Percentiles rank a stretch among this genome's conserved stretches.
Conservation (phyloP, 345 rosid species). For the Reutealis trisperma region DNA sequence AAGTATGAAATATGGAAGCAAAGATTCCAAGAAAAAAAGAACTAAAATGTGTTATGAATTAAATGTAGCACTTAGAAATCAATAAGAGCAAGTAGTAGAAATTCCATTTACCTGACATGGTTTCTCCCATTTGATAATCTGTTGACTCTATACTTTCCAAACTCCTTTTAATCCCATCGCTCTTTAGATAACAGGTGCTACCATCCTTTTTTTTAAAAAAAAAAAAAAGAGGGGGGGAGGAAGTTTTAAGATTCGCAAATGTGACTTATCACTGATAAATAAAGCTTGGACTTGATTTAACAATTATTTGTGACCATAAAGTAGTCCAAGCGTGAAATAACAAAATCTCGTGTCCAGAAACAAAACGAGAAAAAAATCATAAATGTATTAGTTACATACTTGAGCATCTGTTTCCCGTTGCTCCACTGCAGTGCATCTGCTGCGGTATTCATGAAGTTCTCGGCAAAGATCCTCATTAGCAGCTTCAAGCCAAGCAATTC, state of each 20-base stretch:
- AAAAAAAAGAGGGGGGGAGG: no score
- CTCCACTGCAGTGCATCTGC: slow-evolving; percentile 56
- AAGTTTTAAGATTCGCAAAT: slow-evolving; percentile 14
- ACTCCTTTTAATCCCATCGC: slow-evolving; percentile 87
- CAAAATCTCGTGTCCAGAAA: slow-evolving; percentile 1
- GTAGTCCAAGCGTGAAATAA: slow-evolving; percentile 4
- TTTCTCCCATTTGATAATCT: slow-evolving; percentile 80
- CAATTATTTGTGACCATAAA: background rate
- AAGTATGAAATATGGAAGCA: background rate
- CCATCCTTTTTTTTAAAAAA: slow-evolving; percentile 76
- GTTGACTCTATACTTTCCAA: slow-evolving; percentile 75
- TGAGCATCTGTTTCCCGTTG: slow-evolving; percentile 72
- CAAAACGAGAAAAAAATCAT: slow-evolving; percentile 7
- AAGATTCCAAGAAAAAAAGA: background rate
- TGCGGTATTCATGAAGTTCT: slow-evolving; percentile 81
- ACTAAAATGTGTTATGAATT: background rate
- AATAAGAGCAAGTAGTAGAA: background rate
- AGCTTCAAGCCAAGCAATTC: slow-evolving; percentile 92
- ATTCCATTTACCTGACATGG: slow-evolving; percentile 52
- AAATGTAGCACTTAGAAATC: background rate
- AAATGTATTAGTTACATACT: slow-evolving; percentile 45
- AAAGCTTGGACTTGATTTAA: background rate
- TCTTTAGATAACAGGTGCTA: slow-evolving; percentile 56
- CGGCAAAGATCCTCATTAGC: slow-evolving; percentile 90
- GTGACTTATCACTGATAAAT: background rate